Evolutionary conservation across 2,329 filamentous ascomycete genomes (phyloP), one percentile per base, ranked within the genome.

Genomic region (Macroventuria anomochaeta): DNA sequence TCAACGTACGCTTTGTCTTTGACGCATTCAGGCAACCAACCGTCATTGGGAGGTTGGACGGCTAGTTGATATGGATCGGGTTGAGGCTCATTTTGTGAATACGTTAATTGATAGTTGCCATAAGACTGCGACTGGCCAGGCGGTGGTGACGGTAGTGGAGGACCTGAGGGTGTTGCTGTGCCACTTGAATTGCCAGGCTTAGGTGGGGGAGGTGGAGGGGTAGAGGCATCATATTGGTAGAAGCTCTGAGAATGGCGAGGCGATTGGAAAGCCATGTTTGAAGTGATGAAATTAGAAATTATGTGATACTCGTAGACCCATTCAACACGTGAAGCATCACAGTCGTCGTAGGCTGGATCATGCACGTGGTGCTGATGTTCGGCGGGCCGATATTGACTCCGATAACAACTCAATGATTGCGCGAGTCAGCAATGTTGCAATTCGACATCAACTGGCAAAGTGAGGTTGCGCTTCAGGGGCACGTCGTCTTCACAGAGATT

Each of bases 11-110:
- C 87, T 79, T 95, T 96, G 68, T 95, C 89, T 68, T 89, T 84
- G 2, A 97, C 77, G 11, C 86, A 78, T 55, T 85, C 83, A 1
- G 92, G 92, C 2, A 96, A 80, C 92, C 92, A 96, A 58, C 87
- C 83, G 46, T 89, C 85, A 37, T 76, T 75, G n/a, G 76, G 75
- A 47, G 67, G 67, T 49, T 63, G 64, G 21, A 68, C 51, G 41
- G 57, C 43, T 13, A 51, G 47, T 17, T 64, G 64, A 17, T 62
- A 57, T 7, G 61, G 53, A 20, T 54, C 58, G 46, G 54, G 42
- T 29, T 68, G 63, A 8, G 63, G 17, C 5, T 58, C 43, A 23
- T 58, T 58, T 37, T 65, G 61, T 31, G 61, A 28, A 41, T 64
- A 64, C 36, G 59, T 42, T 39, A 63, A 57, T 18, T 62, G 67